A percentile compares a stretch with the other conserved stretches of the same genome.
These are phyloP conservation scores for Podila horticola DNA, from an alignment of 192 early-diverging fungal genomes.

Conservation along the genomic window DNA sequence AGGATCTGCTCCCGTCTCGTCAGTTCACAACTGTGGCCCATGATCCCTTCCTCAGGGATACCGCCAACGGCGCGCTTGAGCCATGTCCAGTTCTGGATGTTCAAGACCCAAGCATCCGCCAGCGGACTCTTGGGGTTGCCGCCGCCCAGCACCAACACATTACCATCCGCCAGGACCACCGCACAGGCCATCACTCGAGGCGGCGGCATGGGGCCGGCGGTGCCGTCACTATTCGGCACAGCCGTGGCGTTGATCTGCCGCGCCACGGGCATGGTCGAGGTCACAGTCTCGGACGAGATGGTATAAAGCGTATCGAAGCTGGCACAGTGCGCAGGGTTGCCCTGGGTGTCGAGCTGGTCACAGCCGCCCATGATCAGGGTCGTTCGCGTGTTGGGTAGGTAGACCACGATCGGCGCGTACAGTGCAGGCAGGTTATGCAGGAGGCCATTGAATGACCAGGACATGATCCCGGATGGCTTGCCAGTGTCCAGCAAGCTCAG, in stretches of 20 bases:
- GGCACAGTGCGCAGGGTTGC: neutral
- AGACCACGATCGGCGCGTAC: conserved; percentile 23
- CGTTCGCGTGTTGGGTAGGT: conserved; percentile 3
- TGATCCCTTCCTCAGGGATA: conserved; percentile 27
- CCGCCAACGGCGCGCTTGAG: neutral
- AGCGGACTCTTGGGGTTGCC: conserved; percentile 4
- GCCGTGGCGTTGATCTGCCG: neutral
- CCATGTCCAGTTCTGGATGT: conserved; percentile 37
- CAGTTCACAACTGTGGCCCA: conserved; percentile 35
- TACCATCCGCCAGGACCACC: conserved; percentile 19
- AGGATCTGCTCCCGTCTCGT: conserved; percentile 20
- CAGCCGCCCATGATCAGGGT: conserved; percentile 49
- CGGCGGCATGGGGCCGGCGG: conserved; percentile 8
- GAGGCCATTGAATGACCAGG: conserved; percentile 17
- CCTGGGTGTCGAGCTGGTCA: conserved; percentile 19
- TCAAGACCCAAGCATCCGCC: conserved; percentile 33
- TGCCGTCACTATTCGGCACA: neutral
- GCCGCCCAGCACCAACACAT: conserved; percentile 36
- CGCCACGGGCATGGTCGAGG: neutral
- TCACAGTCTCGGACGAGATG: neutral
- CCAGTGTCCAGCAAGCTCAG: conserved; percentile 15
- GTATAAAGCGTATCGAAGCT: neutral
- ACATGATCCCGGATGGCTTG: neutral
- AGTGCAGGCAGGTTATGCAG: conserved; percentile 19
- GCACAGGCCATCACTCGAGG: conserved; percentile 26